Percentiles rank a stretch among this genome's conserved stretches.
These are phyloP conservation scores for Erodium moschatum DNA, from an alignment of 441 rosid genomes.

Conservation along the genomic window DNA sequence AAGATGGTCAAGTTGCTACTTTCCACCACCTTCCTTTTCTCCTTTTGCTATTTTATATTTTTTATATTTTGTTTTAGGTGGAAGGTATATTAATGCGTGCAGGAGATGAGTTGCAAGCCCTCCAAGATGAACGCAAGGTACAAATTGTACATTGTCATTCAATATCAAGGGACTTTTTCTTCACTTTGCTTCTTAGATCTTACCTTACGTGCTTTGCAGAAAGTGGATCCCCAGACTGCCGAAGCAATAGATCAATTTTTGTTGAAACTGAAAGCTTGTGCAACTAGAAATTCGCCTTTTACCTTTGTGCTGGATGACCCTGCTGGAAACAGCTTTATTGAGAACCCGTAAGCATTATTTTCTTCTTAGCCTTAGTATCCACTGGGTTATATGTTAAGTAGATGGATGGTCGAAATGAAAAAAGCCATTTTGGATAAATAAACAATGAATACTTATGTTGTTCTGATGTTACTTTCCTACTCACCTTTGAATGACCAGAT, in stretches of 20 bases:
- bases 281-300: conserved; percentile 51
- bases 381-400: neutral
- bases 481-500: neutral
- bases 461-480: neutral
- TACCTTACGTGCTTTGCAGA: conserved; percentile 37
- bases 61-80: conserved; percentile 34
- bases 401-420: conserved; percentile 12
- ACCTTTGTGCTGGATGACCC: conserved; percentile 86
- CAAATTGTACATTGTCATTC: conserved; percentile 9
- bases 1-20: neutral
- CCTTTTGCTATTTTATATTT: conserved; percentile 8
- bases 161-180: conserved; percentile 7
- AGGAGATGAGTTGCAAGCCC: conserved; percentile 70
- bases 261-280: conserved; percentile 68
- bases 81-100: conserved; percentile 81
- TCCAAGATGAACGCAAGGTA: conserved; percentile 91
- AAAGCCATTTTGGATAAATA: conserved; percentile 6
- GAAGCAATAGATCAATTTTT: conserved; percentile 83
- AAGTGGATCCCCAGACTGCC: conserved; percentile 77
- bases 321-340: conserved; percentile 92
- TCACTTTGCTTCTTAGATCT: conserved; percentile 3
- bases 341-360: conserved; percentile 64
- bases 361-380: neutral
- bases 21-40: too few species aligned
- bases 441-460: neutral